Evolutionary conservation across 2,329 filamentous ascomycete genomes (phyloP), one percentile per base, ranked within the genome.

Genomic region (Penicillium expansum): DNA sequence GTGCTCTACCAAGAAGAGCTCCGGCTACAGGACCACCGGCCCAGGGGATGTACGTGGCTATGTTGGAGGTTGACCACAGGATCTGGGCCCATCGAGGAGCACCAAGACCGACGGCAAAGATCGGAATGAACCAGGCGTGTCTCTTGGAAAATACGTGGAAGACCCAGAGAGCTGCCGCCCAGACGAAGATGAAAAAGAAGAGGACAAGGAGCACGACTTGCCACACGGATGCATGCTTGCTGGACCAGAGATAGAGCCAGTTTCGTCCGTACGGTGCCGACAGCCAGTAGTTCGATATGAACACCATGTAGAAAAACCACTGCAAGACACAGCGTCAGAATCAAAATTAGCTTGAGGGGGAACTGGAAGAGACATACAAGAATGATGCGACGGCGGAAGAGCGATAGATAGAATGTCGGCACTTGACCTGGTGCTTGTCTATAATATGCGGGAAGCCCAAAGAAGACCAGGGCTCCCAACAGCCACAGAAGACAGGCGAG

Each of bases 1-100:
- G 71, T 55, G 77, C 74, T 37, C 85, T 77, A 2, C 82, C 82
- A 7, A 83, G 72, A 1, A 88, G 69, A 0, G 86, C 83, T 11
- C 81, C 80, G 14, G 79, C 77, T 1, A 82, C 71, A 13, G 79
- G 78, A 2, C 76, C 73, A 35, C 83, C 83, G 4, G 81, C 63
- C 63, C 85, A 88, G 5, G 86, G 86, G 1, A 89, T 71, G 65
- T 83, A 87, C 45, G 80, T 74, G 6, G 84, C 86, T 62, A 87
- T 81, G 38, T 81, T 80, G 3, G 80, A 84, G 7, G 81, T 82
- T 14, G 80, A 82, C 86, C 86, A 88, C 67, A 86, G 83, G 68
- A 87, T 87, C 69, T 89, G 86, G 22, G 81, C 81, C 83, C 86
- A 89, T 59, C 86, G 78, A 2, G 86, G 86, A 4, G 85, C 85